Conservation (phyloP, 208 protist genomes). For the Trypanosoma brucei region DNA sequence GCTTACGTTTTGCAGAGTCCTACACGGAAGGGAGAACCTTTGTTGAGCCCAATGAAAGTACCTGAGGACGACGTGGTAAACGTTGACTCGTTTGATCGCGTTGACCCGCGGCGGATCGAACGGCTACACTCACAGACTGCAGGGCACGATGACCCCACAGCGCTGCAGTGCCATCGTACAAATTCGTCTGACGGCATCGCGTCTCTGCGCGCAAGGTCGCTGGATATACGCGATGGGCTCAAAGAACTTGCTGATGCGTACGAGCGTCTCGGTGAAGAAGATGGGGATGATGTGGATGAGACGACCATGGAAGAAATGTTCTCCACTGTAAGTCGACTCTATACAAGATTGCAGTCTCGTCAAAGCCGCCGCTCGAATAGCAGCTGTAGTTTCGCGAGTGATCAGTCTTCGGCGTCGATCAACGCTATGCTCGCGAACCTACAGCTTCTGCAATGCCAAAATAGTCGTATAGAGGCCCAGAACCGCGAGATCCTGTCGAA, state of each 20-base stretch:
- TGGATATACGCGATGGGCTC: slow-evolving; percentile 22
- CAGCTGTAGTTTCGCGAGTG: slow-evolving; percentile 19
- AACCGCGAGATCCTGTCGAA: slow-evolving; percentile 46
- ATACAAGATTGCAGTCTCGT: slow-evolving; percentile 33
- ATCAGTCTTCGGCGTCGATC: slow-evolving; percentile 15
- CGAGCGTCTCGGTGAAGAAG: slow-evolving; percentile 10
- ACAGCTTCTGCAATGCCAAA: slow-evolving; percentile 46
- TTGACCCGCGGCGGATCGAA: slow-evolving; percentile 1
- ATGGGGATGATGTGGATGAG: slow-evolving; percentile 21
- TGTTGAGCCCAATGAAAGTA: slow-evolving; percentile 12
- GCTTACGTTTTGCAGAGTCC: slow-evolving; percentile 20
- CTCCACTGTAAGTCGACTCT: slow-evolving; percentile 23
- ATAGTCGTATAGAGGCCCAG: slow-evolving; percentile 47
- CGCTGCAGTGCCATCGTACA: too few species aligned
- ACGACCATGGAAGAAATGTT: slow-evolving; percentile 24
- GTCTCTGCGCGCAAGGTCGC: slow-evolving; percentile 11
- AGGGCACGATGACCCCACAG: slow-evolving; percentile 1
- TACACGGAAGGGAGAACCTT: slow-evolving; percentile 17
- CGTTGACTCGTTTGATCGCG: slow-evolving; percentile 22
- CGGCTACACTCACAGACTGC: too few species aligned
- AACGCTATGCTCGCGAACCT: slow-evolving; percentile 34
- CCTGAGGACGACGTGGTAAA: slow-evolving; percentile 32
- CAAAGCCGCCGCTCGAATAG: slow-evolving; percentile 18
- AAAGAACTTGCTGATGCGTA: slow-evolving; percentile 15
- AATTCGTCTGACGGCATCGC: too few species aligned